Evolutionary conservation across 345 rosid species (phyloP), one percentile per base, ranked within the genome.

Genomic region (Geranium brycei): DNA sequence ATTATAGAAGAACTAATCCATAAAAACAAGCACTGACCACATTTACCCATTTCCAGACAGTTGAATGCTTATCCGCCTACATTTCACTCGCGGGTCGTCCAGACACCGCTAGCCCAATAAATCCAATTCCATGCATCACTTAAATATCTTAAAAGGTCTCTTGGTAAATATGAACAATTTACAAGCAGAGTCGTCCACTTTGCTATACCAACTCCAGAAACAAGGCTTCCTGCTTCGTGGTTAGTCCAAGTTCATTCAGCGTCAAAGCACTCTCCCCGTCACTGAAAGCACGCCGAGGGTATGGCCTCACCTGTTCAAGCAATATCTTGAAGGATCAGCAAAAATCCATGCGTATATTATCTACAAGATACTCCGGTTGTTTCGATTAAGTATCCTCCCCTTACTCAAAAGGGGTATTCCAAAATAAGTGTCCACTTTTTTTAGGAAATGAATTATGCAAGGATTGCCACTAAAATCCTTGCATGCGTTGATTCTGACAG

Each of bases 161-260:
- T 47, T 3, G 53, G 14, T 47, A 47, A 47, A 47, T 47, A 8
- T 47, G 13, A 47, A 47, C 53, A 47, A 47, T 47, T 47, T 47
- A 6, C 14, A 47, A 3, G 47, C 47, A 58, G 60, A 28, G 17
- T 19, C 18, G n/a, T 0, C 12, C 16, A 66, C 47, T 14, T 16
- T 28, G 14, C 80, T 82, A 88, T 57, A 95, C 79, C 69, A 78
- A 78, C 84, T 95, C 99, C 71, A 95, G 89, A 77, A 85, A 95
- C 76, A 95, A 64, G 64, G 99, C 99, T 77, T 95, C 99, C 69
- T 88, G 99, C 76, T 88, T 95, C 84, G 85, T 87, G 7, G 90
- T 83, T 67, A 95, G 78, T 15, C 99, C 99, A 35, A 88, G 93
- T 74, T 95, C 97, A 13, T 68, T 87, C 71, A 95, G 76, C 2